phyloP scores from a whole-genome alignment of 192 early-diverging fungal species.

The Backusella tuberculispora region DNA sequence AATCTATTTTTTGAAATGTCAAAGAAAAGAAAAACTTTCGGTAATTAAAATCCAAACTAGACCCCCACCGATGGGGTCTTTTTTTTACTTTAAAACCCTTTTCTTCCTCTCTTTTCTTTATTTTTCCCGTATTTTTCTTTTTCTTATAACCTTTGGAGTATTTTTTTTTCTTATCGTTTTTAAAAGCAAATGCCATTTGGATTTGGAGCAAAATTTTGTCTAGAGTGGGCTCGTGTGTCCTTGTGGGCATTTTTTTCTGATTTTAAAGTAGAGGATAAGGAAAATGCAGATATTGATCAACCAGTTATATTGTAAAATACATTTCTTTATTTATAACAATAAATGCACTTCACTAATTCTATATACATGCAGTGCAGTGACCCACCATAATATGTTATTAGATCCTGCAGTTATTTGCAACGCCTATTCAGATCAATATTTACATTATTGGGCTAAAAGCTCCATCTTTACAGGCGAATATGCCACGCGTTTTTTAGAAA shows the following conservation, averaged over 20 bases:
- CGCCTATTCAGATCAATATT: constrained; percentile 45
- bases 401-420: constrained; percentile 46
- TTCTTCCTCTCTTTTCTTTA: constrained; percentile 2
- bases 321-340: constrained; percentile 3
- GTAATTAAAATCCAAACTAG: not conserved
- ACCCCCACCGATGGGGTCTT: not conserved
- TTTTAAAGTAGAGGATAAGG: constrained; percentile 35
- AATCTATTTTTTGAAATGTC: no score
- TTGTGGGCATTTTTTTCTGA: constrained; percentile 46
- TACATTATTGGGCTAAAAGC: constrained; percentile 59
- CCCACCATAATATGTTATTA: constrained; percentile 55
- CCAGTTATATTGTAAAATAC: constrained; percentile 45
- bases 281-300: constrained; percentile 43
- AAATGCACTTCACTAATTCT: not conserved
- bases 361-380: constrained; percentile 34
- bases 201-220: constrained; percentile 36
- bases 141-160: not conserved
- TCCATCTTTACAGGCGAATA: constrained; percentile 45
- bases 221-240: constrained; percentile 34
- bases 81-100: not conserved
- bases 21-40: not conserved
- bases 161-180: not conserved
- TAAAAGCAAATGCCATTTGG: constrained; percentile 45
- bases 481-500: constrained; percentile 32
- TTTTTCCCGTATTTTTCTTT: not conserved